Evolutionary conservation across 148 eudicot genomes (phyloP).

Genomic region (Silene uniflora): DNA sequence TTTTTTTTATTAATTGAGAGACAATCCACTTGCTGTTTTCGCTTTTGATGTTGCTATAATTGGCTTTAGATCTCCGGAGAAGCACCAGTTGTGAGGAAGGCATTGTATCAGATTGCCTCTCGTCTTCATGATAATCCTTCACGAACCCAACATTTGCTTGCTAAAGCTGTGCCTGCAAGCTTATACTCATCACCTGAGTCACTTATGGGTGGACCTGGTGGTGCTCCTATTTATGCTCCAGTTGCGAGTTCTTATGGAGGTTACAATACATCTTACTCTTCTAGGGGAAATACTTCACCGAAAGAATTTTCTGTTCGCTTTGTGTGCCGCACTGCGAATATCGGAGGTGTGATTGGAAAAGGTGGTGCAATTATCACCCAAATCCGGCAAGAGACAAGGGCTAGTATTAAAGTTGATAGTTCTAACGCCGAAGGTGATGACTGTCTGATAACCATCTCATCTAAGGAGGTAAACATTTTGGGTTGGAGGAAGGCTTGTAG

Average conservation of each 20-base stretch:
- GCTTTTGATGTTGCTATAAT: background rate
- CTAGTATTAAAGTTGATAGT: slow-evolving; percentile 88
- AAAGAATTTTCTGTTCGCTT: slow-evolving; percentile 84
- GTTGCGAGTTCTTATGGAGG: slow-evolving; percentile 70
- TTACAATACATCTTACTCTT: slow-evolving; percentile 62
- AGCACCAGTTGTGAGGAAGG: slow-evolving; percentile 65
- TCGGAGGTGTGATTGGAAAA: slow-evolving; percentile 98
- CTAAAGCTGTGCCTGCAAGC: slow-evolving; percentile 60
- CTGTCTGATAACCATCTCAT: slow-evolving; percentile 67
- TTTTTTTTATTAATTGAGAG: background rate
- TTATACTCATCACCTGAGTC: slow-evolving; percentile 60
- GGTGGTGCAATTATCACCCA: slow-evolving; percentile 90
- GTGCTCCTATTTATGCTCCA: slow-evolving; percentile 71
- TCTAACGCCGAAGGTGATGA: slow-evolving; percentile 79
- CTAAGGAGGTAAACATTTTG: slow-evolving; percentile 60
- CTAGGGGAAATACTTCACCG: slow-evolving; percentile 61
- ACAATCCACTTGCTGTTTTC: background rate
- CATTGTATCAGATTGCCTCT: slow-evolving; percentile 68
- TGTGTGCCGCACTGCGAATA: slow-evolving; percentile 74
- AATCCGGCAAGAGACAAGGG: slow-evolving; percentile 89
- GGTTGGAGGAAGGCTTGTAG: background rate
- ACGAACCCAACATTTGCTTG: slow-evolving; percentile 77
- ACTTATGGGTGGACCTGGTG: slow-evolving; percentile 54
- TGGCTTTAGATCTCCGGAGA: slow-evolving; percentile 69
- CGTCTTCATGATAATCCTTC: slow-evolving; percentile 97